Evolutionary conservation across 139 green algal genomes (phyloP).

Genomic region (Micromonas pusilla): DNA sequence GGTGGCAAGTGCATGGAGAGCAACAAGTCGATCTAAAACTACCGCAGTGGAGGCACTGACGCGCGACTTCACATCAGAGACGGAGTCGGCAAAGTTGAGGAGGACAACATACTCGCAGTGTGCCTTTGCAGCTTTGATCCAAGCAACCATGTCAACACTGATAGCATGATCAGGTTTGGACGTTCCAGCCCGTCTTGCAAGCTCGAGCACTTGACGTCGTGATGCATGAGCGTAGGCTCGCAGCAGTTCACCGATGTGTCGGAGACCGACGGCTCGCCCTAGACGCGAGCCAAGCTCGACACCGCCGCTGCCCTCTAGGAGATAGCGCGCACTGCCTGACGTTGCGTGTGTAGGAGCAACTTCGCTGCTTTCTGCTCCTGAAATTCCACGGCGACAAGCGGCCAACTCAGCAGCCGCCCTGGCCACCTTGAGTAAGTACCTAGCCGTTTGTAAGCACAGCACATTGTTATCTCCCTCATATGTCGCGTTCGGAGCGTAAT

Average conservation of each 20-base stretch:
- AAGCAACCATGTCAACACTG: constrained; percentile 12
- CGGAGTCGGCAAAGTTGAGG: constrained; percentile 1
- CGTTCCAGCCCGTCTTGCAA: background rate
- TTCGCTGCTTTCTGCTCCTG: background rate
- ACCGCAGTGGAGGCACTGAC: background rate
- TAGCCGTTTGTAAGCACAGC: constrained; percentile 34
- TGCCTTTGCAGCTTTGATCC: constrained; percentile 24
- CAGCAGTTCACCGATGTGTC: background rate
- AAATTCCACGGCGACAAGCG: background rate
- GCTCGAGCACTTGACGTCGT: background rate
- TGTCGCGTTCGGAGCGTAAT: constrained; percentile 30
- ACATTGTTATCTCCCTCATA: constrained; percentile 39
- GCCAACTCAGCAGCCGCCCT: background rate
- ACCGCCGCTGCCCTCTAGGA: background rate
- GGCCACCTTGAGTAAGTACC: constrained; percentile 31
- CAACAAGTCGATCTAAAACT: constrained; percentile 13
- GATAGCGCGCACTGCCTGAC: background rate
- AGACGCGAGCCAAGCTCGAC: background rate
- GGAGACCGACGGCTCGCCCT: background rate
- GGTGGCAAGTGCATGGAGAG: constrained; percentile 6
- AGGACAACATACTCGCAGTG: constrained; percentile 28
- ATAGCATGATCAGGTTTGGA: constrained; percentile 3
- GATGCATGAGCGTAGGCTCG: background rate
- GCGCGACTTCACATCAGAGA: background rate
- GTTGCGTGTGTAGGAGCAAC: background rate